phyloP scores from a whole-genome alignment of 164 flowering plant species.

The Magnolia officinalis region DNA sequence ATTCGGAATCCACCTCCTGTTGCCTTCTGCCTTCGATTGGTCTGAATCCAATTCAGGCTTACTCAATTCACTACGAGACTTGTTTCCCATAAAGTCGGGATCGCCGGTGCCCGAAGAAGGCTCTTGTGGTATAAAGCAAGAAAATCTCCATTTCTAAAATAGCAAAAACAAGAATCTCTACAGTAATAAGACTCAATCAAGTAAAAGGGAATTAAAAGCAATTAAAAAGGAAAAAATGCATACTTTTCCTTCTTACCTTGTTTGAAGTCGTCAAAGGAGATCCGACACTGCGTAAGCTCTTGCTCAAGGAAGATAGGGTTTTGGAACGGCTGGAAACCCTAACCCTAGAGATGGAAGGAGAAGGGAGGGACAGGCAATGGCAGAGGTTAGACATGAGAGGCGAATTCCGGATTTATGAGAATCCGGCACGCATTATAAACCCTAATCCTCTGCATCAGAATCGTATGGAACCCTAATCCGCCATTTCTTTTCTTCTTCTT shows the following conservation, averaged over 20 bases:
- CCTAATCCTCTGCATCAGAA: slow-evolving; percentile 41
- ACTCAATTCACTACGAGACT: slow-evolving; percentile 34
- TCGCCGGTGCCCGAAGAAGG: slow-evolving; percentile 29
- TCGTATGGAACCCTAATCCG: slow-evolving; percentile 8
- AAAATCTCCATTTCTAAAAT: slow-evolving; percentile 53
- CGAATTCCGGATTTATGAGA: slow-evolving; percentile 37
- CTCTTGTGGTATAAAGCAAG: slow-evolving; percentile 64
- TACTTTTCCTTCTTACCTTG: slow-evolving; percentile 11
- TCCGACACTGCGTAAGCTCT: slow-evolving; percentile 12
- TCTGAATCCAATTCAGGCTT: slow-evolving; percentile 27
- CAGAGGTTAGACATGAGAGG: slow-evolving; percentile 22
- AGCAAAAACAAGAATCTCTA: no score
- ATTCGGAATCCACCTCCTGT: slow-evolving; percentile 31
- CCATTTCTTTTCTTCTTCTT: no score
- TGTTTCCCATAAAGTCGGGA: slow-evolving; percentile 33
- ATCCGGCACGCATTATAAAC: slow-evolving; percentile 34
- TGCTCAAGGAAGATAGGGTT: slow-evolving; percentile 2
- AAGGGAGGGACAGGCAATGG: slow-evolving; percentile 5
- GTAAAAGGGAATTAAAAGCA: slow-evolving; percentile 1
- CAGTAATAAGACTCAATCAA: slow-evolving; percentile 1
- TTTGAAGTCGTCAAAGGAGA: slow-evolving; percentile 9
- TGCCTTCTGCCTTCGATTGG: slow-evolving; percentile 23
- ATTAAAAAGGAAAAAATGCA: not conserved
- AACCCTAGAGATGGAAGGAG: slow-evolving; percentile 12
- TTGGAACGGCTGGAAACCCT: slow-evolving; percentile 16